Evolutionary conservation across 305 asterid species (phyloP), one percentile per base, ranked within the genome.

Genomic region (Fraxinus xanthoxyloides): DNA sequence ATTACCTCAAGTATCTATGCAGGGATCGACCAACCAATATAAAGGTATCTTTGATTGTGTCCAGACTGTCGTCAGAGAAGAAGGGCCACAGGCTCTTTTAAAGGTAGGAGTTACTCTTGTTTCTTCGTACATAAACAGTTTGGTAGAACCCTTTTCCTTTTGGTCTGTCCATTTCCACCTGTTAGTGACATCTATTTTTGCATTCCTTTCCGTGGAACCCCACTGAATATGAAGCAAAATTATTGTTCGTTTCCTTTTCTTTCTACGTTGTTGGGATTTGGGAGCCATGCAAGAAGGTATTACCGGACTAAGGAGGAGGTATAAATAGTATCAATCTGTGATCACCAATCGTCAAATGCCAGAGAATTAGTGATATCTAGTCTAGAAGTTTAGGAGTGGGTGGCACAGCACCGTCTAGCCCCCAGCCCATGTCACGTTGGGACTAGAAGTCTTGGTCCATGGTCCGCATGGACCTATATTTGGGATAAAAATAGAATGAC

Each of bases 1-100:
- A 65, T 26, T 76, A 26, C 81, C 40, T 67, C 79, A 40, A 75
- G 80, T 82, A 40, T 83, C 77, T 77, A 28, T 84, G 51, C 90
- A 95, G 99, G 99, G 99, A 81, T 90, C 99, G 59, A 90, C 89
- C 79, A 94, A 88, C 90, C 96, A 92, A 77, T 95, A 95, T 84
- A 92, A 89, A 77, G 98, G 98, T 43, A 84, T 93, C 28, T 26
- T 90, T 76, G 89, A 94, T 85, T 94, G 98, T 78, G 95, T 95
- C 51, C 94, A 90, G 87, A 93, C 97, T 51, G 87, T 95, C 79
- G 90, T 92, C 73, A 89, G 89, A 85, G 99, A 95, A 34, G 98
- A 95, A 87, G 98, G 99, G 72, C 85, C 97, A 56, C 80, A 73
- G 10, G 97, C 99, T 23, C 91, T 95, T 78, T 90, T 94, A 80